Percentiles rank a stretch among this genome's conserved stretches.
Conservation (phyloP, 192 early-diverging fungal species). For the Jimgerdemannia lactiflua region DNA sequence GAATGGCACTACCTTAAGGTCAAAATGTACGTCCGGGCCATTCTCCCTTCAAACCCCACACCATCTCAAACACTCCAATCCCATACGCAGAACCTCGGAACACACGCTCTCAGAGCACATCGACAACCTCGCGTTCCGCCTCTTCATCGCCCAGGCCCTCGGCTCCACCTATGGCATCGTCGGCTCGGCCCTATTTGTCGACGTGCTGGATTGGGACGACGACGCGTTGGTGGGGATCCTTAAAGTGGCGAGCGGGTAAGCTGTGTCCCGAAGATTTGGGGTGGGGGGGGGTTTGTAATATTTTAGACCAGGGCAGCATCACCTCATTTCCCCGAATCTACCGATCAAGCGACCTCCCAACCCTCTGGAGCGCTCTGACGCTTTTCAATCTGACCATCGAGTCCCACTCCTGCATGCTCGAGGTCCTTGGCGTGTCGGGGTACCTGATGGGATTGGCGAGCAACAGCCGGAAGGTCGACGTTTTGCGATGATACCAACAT, state of each 20-base stretch:
- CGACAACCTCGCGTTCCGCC: constrained; percentile 23
- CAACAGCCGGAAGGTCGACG: too few species aligned
- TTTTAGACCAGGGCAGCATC: background rate
- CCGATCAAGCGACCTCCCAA: constrained; percentile 18
- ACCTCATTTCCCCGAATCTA: background rate
- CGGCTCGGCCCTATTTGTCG: constrained; percentile 18
- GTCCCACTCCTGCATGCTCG: too few species aligned
- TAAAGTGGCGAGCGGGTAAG: constrained; percentile 25
- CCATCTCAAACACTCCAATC: background rate
- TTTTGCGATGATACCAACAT: too few species aligned
- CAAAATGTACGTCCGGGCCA: background rate
- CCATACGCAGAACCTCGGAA: background rate
- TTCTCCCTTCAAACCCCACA: background rate
- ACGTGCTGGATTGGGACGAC: constrained; percentile 31
- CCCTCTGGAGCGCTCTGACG: constrained; percentile 19
- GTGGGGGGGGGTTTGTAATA: background rate
- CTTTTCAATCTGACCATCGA: too few species aligned
- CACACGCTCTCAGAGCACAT: background rate
- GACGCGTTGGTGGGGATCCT: constrained; percentile 19
- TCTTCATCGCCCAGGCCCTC: constrained; percentile 23
- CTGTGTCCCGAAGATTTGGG: background rate
- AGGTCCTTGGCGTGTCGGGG: too few species aligned
- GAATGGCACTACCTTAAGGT: background rate
- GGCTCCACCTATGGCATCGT: constrained; percentile 17
- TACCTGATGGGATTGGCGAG: too few species aligned